Conservation (phyloP, 2,329 filamentous ascomycete genomes). For the Trichoderma lentiforme region DNA sequence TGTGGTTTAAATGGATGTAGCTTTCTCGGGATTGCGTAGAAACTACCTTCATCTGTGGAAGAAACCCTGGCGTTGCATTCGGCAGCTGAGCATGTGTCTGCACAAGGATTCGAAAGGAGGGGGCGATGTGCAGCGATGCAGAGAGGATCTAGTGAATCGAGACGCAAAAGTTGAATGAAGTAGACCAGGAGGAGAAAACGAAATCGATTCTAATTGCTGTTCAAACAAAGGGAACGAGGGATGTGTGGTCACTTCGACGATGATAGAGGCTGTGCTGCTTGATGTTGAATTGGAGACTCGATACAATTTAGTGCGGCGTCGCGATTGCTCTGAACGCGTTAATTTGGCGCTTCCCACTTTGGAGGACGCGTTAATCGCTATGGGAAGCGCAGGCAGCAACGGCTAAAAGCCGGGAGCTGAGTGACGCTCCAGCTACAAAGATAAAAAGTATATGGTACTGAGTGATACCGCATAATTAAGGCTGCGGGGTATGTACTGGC, state of each 20-base stretch:
- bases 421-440: neutral
- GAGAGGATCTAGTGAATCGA: neutral
- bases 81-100: neutral
- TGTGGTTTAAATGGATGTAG: neutral
- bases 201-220: neutral
- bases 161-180: neutral
- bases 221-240: neutral
- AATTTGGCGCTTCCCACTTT: constrained; percentile 12
- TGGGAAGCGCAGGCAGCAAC: neutral
- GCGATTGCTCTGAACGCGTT: constrained; percentile 7
- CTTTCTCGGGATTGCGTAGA: neutral
- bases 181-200: neutral
- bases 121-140: neutral
- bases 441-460: neutral
- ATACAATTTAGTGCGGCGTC: neutral
- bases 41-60: neutral
- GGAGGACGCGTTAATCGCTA: constrained; percentile 7
- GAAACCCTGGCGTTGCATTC: neutral
- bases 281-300: neutral
- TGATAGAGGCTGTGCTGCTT: neutral
- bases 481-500: neutral
- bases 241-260: neutral
- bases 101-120: neutral
- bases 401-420: neutral
- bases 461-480: neutral